phyloP scores from a whole-genome alignment of 345 rosid species.

The Populus simonii region DNA sequence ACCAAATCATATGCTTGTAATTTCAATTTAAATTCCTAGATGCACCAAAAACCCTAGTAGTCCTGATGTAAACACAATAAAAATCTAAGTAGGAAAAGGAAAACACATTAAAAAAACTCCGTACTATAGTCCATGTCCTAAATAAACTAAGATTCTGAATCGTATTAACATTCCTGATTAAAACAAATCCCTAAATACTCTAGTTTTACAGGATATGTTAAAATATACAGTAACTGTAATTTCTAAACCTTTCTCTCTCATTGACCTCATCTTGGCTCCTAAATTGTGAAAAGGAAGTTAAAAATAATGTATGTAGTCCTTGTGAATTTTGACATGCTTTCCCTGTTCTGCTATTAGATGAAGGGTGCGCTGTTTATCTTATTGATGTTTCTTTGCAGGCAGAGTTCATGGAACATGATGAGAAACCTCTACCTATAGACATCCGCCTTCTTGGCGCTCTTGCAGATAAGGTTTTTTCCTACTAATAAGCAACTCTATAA shows the following conservation, averaged over 20 bases:
- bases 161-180: background rate
- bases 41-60: background rate
- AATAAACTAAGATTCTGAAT: background rate
- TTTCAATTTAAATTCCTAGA: background rate
- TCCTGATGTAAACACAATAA: background rate
- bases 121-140: background rate
- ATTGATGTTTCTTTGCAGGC: slow-evolving; percentile 52
- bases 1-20: background rate
- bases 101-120: background rate
- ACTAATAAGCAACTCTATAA: slow-evolving; percentile 12
- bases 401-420: slow-evolving; percentile 99
- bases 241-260: background rate
- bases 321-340: background rate
- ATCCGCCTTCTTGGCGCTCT: slow-evolving; percentile 98
- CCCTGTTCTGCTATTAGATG: background rate
- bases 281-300: background rate
- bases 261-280: background rate
- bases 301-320: background rate
- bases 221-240: background rate
- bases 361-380: background rate
- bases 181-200: background rate
- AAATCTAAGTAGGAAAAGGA: background rate
- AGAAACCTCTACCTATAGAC: slow-evolving; percentile 97
- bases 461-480: slow-evolving; percentile 82
- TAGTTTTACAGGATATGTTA: background rate